Percentiles rank a stretch among this genome's conserved stretches.
Evolutionary conservation across 495 filamentous ascomycete species (phyloP).

Genomic region (Talaromyces liani): DNA sequence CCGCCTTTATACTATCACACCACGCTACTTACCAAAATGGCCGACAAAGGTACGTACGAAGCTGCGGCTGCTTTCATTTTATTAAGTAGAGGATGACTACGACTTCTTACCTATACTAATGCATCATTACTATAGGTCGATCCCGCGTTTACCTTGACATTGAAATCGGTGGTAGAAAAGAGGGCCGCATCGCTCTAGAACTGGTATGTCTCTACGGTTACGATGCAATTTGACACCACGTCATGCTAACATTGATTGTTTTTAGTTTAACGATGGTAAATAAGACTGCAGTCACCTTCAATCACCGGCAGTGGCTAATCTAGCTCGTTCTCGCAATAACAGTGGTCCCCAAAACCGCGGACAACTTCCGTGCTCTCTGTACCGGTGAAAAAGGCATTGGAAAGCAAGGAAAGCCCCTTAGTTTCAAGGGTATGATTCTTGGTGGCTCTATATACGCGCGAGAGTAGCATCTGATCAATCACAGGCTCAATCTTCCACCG

Average conservation of each 20-base stretch:
- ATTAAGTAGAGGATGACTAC: not conserved
- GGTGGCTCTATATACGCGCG: not conserved
- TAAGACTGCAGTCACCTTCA: not conserved
- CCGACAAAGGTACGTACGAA: conserved; percentile 7
- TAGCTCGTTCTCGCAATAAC: conserved; percentile 15
- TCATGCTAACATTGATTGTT: conserved; percentile 14
- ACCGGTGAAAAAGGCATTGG: conserved; percentile 87
- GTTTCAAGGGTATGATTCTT: conserved; percentile 43
- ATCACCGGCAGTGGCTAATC: conserved; percentile 4
- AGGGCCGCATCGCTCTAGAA: conserved; percentile 75
- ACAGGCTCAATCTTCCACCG: conserved; percentile 81
- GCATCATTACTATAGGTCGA: conserved; percentile 32
- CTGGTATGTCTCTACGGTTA: conserved; percentile 45
- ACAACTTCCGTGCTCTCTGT: conserved; percentile 94
- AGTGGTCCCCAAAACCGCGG: conserved; percentile 85
- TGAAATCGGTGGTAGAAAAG: conserved; percentile 60
- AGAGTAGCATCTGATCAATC: conserved; percentile 3
- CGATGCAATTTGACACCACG: not conserved
- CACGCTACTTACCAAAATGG: not conserved
- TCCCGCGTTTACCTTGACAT: conserved; percentile 87
- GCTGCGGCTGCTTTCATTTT: not conserved
- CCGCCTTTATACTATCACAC: not conserved
- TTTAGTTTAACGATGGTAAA: conserved; percentile 66
- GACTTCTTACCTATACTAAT: not conserved
- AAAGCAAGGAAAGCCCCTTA: conserved; percentile 75